Base-by-base conservation (phyloP, 2,329 filamentous ascomycete genomes). In the Verticillium isaacii region DNA sequence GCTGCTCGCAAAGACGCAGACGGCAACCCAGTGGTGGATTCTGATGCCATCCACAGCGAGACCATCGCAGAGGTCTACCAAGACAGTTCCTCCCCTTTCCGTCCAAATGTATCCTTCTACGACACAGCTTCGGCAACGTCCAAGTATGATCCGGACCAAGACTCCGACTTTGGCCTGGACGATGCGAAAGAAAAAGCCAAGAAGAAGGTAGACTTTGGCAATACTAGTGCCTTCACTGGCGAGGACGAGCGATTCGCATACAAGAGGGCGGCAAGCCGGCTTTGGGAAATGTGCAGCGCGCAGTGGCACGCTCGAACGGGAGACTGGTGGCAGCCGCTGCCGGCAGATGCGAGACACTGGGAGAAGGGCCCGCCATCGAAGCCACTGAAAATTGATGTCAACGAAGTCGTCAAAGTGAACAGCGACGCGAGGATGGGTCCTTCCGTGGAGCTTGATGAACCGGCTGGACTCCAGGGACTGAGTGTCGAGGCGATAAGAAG, bases 201-300 rank as follows among this genome's bases (percentile, higher is more conserved):
- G n/a, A 72, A 65, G 39, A 73, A 74, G 60, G 74, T 84, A n/a
- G 84, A 94, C 69, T 95, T 94, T 69, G 84, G 80, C 58, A 86
- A 88, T 65, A 83, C 88, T 0, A 78, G 81, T 12, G 86, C 84
- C 0, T 90, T 94, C 68, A 93, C 89, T 0, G 91, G 91, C 14
- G 89, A 93, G 71, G 91, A 94, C 72, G 91, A 94, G 73, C 81
- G 86, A 14, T 95, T 95, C 71, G 91, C 91, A 0, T 93, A 92
- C 68, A 91, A 91, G 73, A 82, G 91, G 29, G 91, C 91, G 2
- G 81, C 86, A 54, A 91, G 88, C 66, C 79, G 91, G n/a, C 77
- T 95, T 3, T 95, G 90, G 91, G 90, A 95, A 75, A 86, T 95
- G 71, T 94, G 90, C 72, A 86, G 89, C 19, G 80, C 79, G 41